These are phyloP conservation scores for Colletotrichum sp. DNA, from an alignment of 2,329 filamentous ascomycete genomes.

Conservation along the genomic window DNA sequence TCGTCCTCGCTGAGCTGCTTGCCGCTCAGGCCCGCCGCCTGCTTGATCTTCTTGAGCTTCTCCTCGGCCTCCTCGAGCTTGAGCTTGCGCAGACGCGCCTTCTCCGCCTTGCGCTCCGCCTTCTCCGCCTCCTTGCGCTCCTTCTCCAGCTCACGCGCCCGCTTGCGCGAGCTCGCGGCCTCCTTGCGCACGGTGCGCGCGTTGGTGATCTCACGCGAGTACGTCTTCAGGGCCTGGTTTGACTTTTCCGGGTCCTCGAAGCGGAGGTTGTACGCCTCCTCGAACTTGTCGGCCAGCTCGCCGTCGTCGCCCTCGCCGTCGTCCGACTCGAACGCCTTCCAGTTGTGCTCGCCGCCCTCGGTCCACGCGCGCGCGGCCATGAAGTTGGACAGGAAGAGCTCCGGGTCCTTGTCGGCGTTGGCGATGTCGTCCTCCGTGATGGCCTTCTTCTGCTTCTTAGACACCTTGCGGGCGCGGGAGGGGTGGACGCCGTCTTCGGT, in stretches of 20 bases:
- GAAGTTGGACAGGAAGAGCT: constrained; percentile 94
- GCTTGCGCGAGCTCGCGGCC: constrained; percentile 77
- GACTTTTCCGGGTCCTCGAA: constrained; percentile 91
- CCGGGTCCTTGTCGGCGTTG: constrained; percentile 85
- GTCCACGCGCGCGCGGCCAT: constrained; percentile 92
- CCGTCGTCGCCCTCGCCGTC: constrained; percentile 77
- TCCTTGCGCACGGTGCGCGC: constrained; percentile 87
- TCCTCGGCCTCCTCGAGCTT: constrained; percentile 90
- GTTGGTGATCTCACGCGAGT: constrained; percentile 84
- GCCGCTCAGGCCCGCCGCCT: constrained; percentile 81
- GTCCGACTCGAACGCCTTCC: constrained; percentile 89
- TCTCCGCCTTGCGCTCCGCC: constrained; percentile 77
- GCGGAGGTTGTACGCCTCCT: constrained; percentile 92
- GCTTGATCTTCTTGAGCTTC: constrained; percentile 86
- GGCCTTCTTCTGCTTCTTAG: constrained; percentile 44
- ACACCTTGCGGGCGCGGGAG: constrained; percentile 51
- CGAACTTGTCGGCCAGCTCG: constrained; percentile 75
- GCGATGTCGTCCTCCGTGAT: constrained; percentile 69
- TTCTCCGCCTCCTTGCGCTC: constrained; percentile 82
- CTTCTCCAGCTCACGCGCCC: constrained; percentile 78
- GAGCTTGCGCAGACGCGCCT: constrained; percentile 81
- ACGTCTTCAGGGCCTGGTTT: constrained; percentile 87
- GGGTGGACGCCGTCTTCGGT: constrained; percentile 58
- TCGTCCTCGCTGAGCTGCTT: constrained; percentile 74
- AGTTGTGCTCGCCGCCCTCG: constrained; percentile 65